Percentiles rank a stretch among this genome's conserved stretches.
These are phyloP conservation scores for Scutellaria minor DNA, from an alignment of 257 asterid species.

Conservation along the genomic window DNA sequence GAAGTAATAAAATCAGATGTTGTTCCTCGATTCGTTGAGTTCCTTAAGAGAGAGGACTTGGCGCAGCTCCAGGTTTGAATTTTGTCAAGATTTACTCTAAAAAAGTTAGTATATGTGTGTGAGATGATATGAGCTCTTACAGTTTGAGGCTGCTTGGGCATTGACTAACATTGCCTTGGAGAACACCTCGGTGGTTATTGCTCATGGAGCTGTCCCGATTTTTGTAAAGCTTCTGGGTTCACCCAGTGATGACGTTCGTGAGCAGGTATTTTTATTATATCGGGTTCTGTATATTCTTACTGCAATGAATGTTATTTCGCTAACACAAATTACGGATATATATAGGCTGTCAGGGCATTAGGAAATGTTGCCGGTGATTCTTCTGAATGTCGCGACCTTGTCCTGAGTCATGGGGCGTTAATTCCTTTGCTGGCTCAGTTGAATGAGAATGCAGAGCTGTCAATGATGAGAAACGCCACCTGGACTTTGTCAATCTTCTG, in stretches of 20 bases:
- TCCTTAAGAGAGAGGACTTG: conserved; percentile 75
- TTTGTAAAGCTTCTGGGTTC: conserved; percentile 83
- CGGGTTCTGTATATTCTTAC: neutral
- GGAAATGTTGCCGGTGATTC: conserved; percentile 98
- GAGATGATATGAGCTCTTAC: conserved; percentile 28
- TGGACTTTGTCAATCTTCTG: conserved; percentile 96
- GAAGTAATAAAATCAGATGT: conserved; percentile 94
- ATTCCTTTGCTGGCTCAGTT: conserved; percentile 75
- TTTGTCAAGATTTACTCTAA: conserved; percentile 2
- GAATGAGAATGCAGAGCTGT: conserved; percentile 80
- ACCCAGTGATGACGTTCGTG: conserved; percentile 93
- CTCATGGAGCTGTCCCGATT: conserved; percentile 87
- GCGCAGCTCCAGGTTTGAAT: conserved; percentile 84
- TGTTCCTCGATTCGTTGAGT: conserved; percentile 92
- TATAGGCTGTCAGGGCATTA: conserved; percentile 95
- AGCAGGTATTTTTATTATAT: conserved; percentile 60
- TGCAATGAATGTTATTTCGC: too few relatives aligned
- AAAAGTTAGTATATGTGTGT: neutral
- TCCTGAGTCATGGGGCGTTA: conserved; percentile 80
- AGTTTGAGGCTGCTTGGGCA: conserved; percentile 99
- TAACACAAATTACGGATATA: too few relatives aligned
- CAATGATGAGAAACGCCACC: conserved; percentile 97
- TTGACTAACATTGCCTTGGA: conserved; percentile 95
- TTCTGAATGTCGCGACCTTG: conserved; percentile 90
- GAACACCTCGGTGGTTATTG: conserved; percentile 84